phyloP scores from a whole-genome alignment of 2,329 filamentous ascomycete species.

The Exophiala xenobiotica region DNA sequence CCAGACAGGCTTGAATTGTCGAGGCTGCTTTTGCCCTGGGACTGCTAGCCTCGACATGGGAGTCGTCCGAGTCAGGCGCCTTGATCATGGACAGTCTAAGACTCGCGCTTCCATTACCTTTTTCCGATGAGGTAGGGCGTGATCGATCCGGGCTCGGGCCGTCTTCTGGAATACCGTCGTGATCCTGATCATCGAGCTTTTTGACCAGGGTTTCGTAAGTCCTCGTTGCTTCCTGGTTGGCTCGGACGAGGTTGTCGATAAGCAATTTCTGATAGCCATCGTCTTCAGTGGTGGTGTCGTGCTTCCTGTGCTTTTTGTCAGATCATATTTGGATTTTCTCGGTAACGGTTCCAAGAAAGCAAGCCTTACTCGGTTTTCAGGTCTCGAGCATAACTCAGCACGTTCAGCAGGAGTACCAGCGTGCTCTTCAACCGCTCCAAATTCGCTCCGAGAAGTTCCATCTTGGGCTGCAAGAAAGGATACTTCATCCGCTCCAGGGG shows the following conservation, averaged over 20 bases:
- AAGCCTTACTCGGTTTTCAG: slow-evolving; percentile 13
- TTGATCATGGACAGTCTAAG: slow-evolving; percentile 1
- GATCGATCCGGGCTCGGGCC: background rate
- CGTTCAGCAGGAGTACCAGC: slow-evolving; percentile 34
- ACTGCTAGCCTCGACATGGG: background rate
- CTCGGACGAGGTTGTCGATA: slow-evolving; percentile 11
- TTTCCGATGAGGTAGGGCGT: background rate
- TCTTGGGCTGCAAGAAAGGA: slow-evolving; percentile 29
- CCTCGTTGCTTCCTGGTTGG: slow-evolving; percentile 11
- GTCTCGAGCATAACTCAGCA: slow-evolving; percentile 35
- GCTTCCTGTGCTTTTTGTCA: background rate
- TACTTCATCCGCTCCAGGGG: slow-evolving; percentile 24
- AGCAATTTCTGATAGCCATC: slow-evolving; percentile 4
- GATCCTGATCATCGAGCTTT: background rate
- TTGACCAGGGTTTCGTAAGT: slow-evolving; percentile 8
- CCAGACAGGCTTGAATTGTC: slow-evolving; percentile 1
- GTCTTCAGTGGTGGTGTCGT: too few species aligned
- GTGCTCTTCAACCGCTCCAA: slow-evolving; percentile 37
- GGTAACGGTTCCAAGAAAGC: background rate
- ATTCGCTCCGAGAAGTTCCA: slow-evolving; percentile 33
- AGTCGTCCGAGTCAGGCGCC: background rate
- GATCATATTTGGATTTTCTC: background rate
- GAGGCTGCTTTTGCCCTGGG: background rate
- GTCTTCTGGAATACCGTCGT: background rate
- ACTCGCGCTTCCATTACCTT: background rate